Conservation (phyloP, 2,329 filamentous ascomycete species). For the Neophaeococcomyces mojaviensis region DNA sequence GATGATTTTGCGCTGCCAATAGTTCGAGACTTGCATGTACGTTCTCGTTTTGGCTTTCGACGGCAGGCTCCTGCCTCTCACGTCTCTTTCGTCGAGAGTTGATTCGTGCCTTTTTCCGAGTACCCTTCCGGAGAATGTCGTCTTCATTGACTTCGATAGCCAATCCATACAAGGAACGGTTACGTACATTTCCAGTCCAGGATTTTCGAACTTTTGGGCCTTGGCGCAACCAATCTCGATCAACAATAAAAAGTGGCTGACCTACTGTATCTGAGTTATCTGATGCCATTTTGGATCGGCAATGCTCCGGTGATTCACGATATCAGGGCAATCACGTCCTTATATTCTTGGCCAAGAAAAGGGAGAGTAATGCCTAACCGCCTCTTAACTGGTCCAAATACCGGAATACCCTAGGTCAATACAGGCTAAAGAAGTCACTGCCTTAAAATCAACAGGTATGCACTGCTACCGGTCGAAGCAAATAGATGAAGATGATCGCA, state of each 20-base stretch:
- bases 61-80: constrained; percentile 2
- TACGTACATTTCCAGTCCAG: neutral
- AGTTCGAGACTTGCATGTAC: too few relatives aligned
- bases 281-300: neutral
- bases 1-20: too few relatives aligned
- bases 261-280: neutral
- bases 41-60: neutral
- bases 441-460: neutral
- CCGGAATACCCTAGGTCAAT: neutral
- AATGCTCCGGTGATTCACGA: too few relatives aligned
- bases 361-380: neutral
- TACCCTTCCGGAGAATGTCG: neutral
- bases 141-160: constrained; percentile 13
- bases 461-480: neutral
- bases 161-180: constrained; percentile 9
- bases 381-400: neutral
- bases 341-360: neutral
- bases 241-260: constrained; percentile 18
- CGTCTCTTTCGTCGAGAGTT: neutral
- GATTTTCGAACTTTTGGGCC: constrained; percentile 9
- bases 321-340: neutral
- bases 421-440: neutral
- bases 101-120: neutral
- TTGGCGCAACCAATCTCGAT: constrained; percentile 16
- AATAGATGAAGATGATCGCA: too few relatives aligned